A percentile compares a stretch with the other conserved stretches of the same genome.
Evolutionary conservation across 495 filamentous ascomycete species (phyloP).

Genomic region (Sporormia fimetaria): DNA sequence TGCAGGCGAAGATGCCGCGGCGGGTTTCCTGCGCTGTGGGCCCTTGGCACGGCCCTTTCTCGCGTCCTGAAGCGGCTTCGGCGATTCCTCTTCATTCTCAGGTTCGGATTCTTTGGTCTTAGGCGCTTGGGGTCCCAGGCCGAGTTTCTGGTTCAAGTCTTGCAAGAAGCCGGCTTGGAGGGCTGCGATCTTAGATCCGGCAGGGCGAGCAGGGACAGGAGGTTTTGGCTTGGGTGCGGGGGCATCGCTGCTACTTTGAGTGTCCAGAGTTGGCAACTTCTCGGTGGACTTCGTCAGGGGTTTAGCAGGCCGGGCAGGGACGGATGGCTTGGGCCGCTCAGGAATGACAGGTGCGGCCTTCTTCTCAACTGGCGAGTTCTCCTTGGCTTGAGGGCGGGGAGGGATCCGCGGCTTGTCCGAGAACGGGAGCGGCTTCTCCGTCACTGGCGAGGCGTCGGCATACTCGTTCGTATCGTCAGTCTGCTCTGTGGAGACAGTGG

Average conservation of each 20-base stretch:
- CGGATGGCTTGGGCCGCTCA: slow-evolving; percentile 67
- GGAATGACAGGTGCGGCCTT: slow-evolving; percentile 37
- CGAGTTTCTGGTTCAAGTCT: slow-evolving; percentile 76
- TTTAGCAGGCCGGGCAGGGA: slow-evolving; percentile 61
- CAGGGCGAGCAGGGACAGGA: slow-evolving; percentile 65
- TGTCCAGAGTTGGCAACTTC: slow-evolving; percentile 10
- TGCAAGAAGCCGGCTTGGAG: slow-evolving; percentile 81
- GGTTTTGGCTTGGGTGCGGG: slow-evolving; percentile 31
- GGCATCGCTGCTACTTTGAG: slow-evolving; percentile 8
- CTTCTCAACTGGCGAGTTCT: slow-evolving; percentile 31
- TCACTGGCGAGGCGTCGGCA: slow-evolving; percentile 15
- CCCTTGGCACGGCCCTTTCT: slow-evolving; percentile 84
- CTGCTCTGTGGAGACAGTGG: slow-evolving; percentile 63
- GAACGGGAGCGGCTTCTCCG: slow-evolving; percentile 6
- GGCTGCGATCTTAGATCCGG: slow-evolving; percentile 77
- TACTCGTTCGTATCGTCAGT: slow-evolving; percentile 28
- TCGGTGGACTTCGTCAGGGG: slow-evolving; percentile 31
- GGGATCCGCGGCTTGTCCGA: slow-evolving; percentile 14
- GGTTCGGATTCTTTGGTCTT: slow-evolving; percentile 48
- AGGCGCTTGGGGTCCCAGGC: slow-evolving; percentile 63
- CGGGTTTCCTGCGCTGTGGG: slow-evolving; percentile 69
- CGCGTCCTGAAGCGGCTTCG: slow-evolving; percentile 69
- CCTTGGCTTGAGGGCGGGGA: slow-evolving; percentile 28
- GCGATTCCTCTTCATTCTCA: slow-evolving; percentile 51
- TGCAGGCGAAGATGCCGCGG: slow-evolving; percentile 28